Conservation (phyloP, 2,329 filamentous ascomycete species). For the Colletotrichum chrysophilum region DNA sequence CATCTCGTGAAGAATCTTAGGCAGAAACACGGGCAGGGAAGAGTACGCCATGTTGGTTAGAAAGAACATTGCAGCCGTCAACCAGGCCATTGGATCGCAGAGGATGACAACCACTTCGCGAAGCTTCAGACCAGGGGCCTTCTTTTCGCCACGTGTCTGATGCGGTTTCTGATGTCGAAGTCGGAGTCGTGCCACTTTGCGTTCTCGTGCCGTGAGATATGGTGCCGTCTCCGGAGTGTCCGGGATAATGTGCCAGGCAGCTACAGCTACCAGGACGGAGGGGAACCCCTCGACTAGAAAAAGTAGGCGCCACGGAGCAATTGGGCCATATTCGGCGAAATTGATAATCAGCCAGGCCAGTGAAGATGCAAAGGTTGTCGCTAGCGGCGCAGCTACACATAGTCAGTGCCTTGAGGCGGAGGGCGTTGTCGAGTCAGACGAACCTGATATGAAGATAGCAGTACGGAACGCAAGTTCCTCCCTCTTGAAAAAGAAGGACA, state of each 20-base stretch:
- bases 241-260: slow-evolving; percentile 78
- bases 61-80: slow-evolving; percentile 85
- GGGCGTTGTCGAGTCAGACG: slow-evolving; percentile 36
- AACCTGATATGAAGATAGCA: slow-evolving; percentile 82
- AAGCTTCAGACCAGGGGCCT: slow-evolving; percentile 50
- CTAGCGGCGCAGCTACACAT: slow-evolving; percentile 77
- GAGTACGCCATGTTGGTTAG: slow-evolving; percentile 87
- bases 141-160: slow-evolving; percentile 22
- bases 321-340: slow-evolving; percentile 66
- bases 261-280: slow-evolving; percentile 74
- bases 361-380: slow-evolving; percentile 81
- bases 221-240: slow-evolving; percentile 72
- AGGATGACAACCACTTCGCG: slow-evolving; percentile 64
- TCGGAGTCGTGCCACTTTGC: slow-evolving; percentile 73
- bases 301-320: slow-evolving; percentile 84
- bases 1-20: slow-evolving; percentile 80
- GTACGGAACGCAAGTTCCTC: slow-evolving; percentile 84
- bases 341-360: slow-evolving; percentile 81
- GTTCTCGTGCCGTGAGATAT: slow-evolving; percentile 68
- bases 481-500: slow-evolving; percentile 68
- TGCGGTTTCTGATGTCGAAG: slow-evolving; percentile 57
- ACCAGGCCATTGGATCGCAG: slow-evolving; percentile 71
- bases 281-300: slow-evolving; percentile 89
- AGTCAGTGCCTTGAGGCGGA: slow-evolving; percentile 34
- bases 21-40: slow-evolving; percentile 86